phyloP scores from a whole-genome alignment of 495 filamentous ascomycete species.

The Penicillium daleae region DNA sequence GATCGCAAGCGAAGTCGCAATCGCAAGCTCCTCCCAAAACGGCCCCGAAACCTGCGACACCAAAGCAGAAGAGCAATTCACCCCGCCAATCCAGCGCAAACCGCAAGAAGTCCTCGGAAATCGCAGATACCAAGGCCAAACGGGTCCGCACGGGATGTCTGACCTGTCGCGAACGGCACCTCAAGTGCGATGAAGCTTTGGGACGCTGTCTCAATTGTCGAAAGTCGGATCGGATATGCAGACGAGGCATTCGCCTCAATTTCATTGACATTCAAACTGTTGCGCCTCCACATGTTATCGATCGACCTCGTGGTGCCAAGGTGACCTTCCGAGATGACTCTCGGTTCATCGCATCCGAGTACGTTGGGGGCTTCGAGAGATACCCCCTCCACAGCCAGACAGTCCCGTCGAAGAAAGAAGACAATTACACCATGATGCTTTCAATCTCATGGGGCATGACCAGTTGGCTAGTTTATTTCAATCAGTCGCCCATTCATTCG shows the following conservation, averaged over 20 bases:
- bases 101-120: constrained; percentile 32
- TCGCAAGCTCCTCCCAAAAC: constrained; percentile 12
- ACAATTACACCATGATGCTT: constrained; percentile 44
- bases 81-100: constrained; percentile 22
- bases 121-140: constrained; percentile 57
- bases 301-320: constrained; percentile 66
- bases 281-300: constrained; percentile 64
- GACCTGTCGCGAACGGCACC: constrained; percentile 75
- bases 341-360: constrained; percentile 87
- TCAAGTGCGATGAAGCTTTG: constrained; percentile 82
- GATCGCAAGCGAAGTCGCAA: constrained; percentile 20
- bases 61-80: constrained; percentile 29
- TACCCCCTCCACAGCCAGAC: constrained; percentile 62
- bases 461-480: constrained; percentile 32
- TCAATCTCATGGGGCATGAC: constrained; percentile 34
- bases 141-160: constrained; percentile 77
- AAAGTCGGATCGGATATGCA: constrained; percentile 84
- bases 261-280: constrained; percentile 85
- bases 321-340: constrained; percentile 89
- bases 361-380: constrained; percentile 75
- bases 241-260: constrained; percentile 85
- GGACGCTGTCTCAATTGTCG: constrained; percentile 85
- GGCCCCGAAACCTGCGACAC: constrained; percentile 20
- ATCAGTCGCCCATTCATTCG: constrained; percentile 34
- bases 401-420: constrained; percentile 38